phyloP scores from a whole-genome alignment of 2,329 filamentous ascomycete species.

The Neophaeococcomyces mojaviensis region DNA sequence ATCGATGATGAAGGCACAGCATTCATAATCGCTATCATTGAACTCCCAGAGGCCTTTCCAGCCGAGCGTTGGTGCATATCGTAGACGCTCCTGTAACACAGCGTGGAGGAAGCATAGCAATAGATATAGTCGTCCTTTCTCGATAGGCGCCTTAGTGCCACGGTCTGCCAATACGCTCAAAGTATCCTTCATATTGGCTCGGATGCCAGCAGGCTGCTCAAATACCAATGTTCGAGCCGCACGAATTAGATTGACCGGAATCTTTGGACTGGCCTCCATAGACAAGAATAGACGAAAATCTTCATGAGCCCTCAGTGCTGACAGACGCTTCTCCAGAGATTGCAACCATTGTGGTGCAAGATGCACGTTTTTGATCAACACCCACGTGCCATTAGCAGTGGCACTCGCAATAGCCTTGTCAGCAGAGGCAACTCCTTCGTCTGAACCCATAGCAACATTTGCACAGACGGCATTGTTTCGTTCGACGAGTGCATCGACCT shows the following conservation, averaged over 20 bases:
- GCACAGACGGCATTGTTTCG: slow-evolving; percentile 74
- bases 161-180: slow-evolving; percentile 72
- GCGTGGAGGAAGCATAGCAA: slow-evolving; percentile 91
- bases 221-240: slow-evolving; percentile 94
- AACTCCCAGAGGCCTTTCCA: slow-evolving; percentile 99
- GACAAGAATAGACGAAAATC: slow-evolving; percentile 94
- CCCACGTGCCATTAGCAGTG: slow-evolving; percentile 87
- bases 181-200: slow-evolving; percentile 98
- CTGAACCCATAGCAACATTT: slow-evolving; percentile 98
- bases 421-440: slow-evolving; percentile 82
- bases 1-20: slow-evolving; percentile 90
- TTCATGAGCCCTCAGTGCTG: slow-evolving; percentile 84
- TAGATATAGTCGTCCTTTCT: slow-evolving; percentile 82
- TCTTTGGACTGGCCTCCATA: slow-evolving; percentile 95
- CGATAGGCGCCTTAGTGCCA: slow-evolving; percentile 74
- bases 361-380: slow-evolving; percentile 98
- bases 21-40: slow-evolving; percentile 99
- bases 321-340: slow-evolving; percentile 92
- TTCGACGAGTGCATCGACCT: slow-evolving; percentile 91
- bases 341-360: slow-evolving; percentile 93
- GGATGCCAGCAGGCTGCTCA: slow-evolving; percentile 92
- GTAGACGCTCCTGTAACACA: slow-evolving; percentile 86
- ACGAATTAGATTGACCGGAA: slow-evolving; percentile 88
- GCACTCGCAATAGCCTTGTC: slow-evolving; percentile 94
- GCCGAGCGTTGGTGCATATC: slow-evolving; percentile 86